These are phyloP conservation scores for Coccomyxa sp. DNA, from an alignment of 139 green algal species.

Conservation along the genomic window DNA sequence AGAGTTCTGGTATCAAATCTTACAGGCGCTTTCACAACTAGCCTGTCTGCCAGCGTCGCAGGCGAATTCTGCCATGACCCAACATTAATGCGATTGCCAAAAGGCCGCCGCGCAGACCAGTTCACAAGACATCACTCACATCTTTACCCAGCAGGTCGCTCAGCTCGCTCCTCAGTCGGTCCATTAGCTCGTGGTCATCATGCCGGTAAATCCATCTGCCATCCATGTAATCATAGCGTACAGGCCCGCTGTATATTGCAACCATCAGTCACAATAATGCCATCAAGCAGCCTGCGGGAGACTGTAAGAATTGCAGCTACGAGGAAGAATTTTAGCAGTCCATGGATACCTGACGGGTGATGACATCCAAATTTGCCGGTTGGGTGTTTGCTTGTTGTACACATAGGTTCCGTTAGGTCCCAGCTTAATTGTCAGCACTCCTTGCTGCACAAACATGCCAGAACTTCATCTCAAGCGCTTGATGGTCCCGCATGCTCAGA, in stretches of 20 bases:
- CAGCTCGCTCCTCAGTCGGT: constrained; percentile 62
- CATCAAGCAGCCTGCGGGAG: background rate
- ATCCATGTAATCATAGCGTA: constrained; percentile 49
- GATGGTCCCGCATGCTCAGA: no score
- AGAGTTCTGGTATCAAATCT: no score
- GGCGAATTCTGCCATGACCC: no score
- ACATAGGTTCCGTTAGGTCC: constrained; percentile 87
- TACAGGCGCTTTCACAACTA: no score
- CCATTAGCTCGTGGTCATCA: constrained; percentile 59
- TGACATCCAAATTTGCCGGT: constrained; percentile 95
- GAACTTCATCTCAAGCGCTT: no score
- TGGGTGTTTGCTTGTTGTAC: constrained; percentile 97
- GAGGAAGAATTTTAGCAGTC: background rate
- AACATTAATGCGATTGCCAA: no score
- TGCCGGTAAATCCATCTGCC: constrained; percentile 72
- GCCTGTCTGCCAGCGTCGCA: no score
- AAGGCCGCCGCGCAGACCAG: no score
- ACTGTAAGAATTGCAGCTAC: background rate
- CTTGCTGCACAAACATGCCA: constrained; percentile 48
- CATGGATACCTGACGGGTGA: constrained; percentile 75
- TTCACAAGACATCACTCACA: no score
- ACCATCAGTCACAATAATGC: background rate
- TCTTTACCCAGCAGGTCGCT: no score
- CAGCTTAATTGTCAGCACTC: constrained; percentile 78
- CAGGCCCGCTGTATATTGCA: constrained; percentile 25